Evolutionary conservation across 2,329 filamentous ascomycete genomes (phyloP).

Genomic region (Colletotrichum filicis): DNA sequence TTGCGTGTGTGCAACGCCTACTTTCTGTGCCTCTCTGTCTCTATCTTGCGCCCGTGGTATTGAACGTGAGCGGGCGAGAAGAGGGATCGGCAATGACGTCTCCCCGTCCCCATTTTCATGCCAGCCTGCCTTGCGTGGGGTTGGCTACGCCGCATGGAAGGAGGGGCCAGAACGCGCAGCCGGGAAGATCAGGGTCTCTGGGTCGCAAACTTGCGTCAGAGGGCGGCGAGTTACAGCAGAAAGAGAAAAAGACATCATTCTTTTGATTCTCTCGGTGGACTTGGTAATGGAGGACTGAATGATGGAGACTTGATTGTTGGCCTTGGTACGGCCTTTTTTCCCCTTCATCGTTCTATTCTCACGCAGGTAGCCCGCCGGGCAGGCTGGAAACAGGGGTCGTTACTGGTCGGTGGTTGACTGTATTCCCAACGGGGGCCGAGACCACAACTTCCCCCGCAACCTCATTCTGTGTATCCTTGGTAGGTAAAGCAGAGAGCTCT

Average conservation of each 20-base stretch:
- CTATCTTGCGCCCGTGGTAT: no score
- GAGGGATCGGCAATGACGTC: slow-evolving; percentile 31
- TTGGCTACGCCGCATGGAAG: background rate
- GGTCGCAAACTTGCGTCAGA: slow-evolving; percentile 18
- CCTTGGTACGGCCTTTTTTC: background rate
- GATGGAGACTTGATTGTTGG: background rate
- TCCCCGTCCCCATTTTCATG: background rate
- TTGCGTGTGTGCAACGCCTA: slow-evolving; percentile 1
- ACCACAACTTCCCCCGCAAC: background rate
- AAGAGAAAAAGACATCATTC: background rate
- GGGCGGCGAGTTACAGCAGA: background rate
- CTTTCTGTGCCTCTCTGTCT: background rate
- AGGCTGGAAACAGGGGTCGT: background rate
- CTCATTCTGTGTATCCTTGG: background rate
- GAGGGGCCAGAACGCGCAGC: background rate
- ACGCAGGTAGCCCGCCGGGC: background rate
- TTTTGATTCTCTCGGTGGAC: background rate
- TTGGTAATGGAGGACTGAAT: background rate
- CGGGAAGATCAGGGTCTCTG: slow-evolving; percentile 28
- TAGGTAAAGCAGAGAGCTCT: background rate
- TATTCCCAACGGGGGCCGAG: background rate
- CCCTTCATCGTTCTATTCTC: background rate
- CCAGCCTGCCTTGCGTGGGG: slow-evolving; percentile 13
- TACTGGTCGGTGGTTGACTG: background rate
- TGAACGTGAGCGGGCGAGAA: background rate